phyloP scores from a whole-genome alignment of 768 basidiomycete genomes.

The Coprinopsis strossmayeri region DNA sequence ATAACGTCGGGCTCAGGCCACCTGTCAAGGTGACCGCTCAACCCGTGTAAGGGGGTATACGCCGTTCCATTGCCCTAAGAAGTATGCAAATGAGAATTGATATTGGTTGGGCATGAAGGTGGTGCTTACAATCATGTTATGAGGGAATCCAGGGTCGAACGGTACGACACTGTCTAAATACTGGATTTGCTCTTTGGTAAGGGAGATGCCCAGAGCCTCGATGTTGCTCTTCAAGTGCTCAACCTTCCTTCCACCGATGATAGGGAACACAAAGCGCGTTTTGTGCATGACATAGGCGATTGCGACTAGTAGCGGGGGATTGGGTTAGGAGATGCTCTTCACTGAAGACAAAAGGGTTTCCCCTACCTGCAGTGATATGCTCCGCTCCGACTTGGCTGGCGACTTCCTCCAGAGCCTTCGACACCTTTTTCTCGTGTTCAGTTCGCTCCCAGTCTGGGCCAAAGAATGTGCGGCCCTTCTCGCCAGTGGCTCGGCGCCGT shows the following conservation, averaged over 20 bases:
- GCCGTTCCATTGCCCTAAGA: not conserved
- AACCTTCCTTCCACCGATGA: constrained; percentile 46
- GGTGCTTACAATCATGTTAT: constrained; percentile 24
- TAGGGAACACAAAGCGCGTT: constrained; percentile 44
- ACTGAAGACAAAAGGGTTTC: not conserved
- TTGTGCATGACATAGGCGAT: constrained; percentile 53
- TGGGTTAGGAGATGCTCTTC: not conserved
- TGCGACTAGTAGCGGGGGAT: constrained; percentile 39
- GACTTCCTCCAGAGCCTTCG: constrained; percentile 41
- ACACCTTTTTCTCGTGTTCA: constrained; percentile 35
- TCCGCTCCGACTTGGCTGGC: constrained; percentile 43
- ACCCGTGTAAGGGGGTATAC: no score
- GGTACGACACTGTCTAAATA: constrained; percentile 35
- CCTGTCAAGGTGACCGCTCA: not conserved
- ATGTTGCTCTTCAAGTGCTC: constrained; percentile 45
- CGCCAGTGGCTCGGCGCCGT: constrained; percentile 20
- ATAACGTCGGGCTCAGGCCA: no score
- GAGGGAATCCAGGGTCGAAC: constrained; percentile 43
- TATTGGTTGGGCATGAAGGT: no score
- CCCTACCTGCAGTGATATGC: constrained; percentile 39
- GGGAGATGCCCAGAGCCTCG: constrained; percentile 40
- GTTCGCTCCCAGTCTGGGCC: constrained; percentile 41
- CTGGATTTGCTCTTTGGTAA: constrained; percentile 38
- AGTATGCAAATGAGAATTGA: no score
- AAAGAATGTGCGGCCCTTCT: constrained; percentile 30